Evolutionary conservation across 2,329 filamentous ascomycete genomes (phyloP), one percentile per base, ranked within the genome.

Genomic region (Nigrograna mackinnonii): DNA sequence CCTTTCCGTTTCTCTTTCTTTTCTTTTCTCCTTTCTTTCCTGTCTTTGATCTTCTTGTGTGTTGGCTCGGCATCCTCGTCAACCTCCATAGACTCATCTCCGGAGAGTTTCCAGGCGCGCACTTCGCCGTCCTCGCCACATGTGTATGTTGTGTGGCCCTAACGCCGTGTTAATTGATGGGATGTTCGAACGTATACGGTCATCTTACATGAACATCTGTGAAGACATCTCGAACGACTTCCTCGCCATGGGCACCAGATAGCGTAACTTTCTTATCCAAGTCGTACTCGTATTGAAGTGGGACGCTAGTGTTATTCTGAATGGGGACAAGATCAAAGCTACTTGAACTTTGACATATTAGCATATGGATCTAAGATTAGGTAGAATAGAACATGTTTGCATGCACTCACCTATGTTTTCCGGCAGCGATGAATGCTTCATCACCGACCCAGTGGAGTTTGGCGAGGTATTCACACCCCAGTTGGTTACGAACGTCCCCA

Each of bases 391-490:
- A n/a, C n/a, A n/a, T n/a, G n/a, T n/a, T n/a, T n/a, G n/a, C n/a
- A n/a, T n/a, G n/a, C 16, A 16, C 78, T 64, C 71, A 85, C 84
- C 85, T 84, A 55, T 87, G 84, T 26, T 78, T 75, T n/a, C 86
- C 86, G 2, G 78, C 79, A 2, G 83, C 86, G 28, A 89, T 69
- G 12, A 84, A 77, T 4, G 81, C 81, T 0, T 82, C 80, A 3
- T 78, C 79, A 28, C 82, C 80, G 18, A 77, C 64, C 69, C 86
- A 76, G 33, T 80, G 68, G 28, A 91, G 75, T 57, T 86, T 83
- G 14, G 86, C 83, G 2, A 90, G 78, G 64, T 94, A 94, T 72
- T 88, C 86, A 50, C 86, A 89, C 3, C 74, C 77, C 5, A 91
- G 64, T n/a, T 70, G 69, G 46, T 76, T 71, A 21, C 89, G 76